A percentile compares a stretch with the other conserved stretches of the same genome.
These are phyloP conservation scores for Colletotrichum spaethianum DNA, from an alignment of 2,329 filamentous ascomycete genomes.

Conservation along the genomic window DNA sequence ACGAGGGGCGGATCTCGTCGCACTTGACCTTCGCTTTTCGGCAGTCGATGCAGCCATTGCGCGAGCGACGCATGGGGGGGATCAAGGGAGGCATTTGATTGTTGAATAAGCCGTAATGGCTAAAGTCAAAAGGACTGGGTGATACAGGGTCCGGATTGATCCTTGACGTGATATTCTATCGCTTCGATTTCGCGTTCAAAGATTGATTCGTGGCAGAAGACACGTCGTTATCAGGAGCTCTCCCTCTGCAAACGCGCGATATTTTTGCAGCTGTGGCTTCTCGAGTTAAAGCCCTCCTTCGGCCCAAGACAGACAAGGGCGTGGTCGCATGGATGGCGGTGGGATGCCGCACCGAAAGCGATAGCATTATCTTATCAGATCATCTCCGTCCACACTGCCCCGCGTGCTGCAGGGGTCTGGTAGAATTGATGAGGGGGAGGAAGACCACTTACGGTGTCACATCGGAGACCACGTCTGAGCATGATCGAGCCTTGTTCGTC, in stretches of 20 bases:
- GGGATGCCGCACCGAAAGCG: conserved; percentile 12
- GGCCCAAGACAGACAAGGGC: conserved; percentile 17
- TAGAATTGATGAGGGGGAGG: conserved; percentile 8
- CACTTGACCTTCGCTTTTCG: conserved; percentile 51
- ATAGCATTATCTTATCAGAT: conserved; percentile 38
- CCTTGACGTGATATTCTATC: not conserved
- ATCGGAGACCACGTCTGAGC: conserved; percentile 14
- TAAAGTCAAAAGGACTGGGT: not conserved
- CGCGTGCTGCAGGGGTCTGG: conserved; percentile 5
- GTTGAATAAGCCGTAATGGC: not conserved
- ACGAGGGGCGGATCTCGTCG: conserved; percentile 49
- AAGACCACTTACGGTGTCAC: conserved; percentile 25
- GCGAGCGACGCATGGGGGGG: conserved; percentile 43
- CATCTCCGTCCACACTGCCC: conserved; percentile 18
- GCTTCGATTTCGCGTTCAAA: not conserved
- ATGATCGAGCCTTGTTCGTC: not conserved
- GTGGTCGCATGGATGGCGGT: not conserved
- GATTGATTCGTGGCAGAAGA: not conserved
- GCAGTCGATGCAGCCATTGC: conserved; percentile 52
- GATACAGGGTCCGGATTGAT: not conserved
- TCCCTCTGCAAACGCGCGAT: not conserved
- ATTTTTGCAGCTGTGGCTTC: not conserved
- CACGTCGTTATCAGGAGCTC: not conserved
- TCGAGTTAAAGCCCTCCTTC: not conserved
- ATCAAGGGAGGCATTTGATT: conserved; percentile 21